Conservation (phyloP, 208 protist genomes). For the Naegleria fowleri region DNA sequence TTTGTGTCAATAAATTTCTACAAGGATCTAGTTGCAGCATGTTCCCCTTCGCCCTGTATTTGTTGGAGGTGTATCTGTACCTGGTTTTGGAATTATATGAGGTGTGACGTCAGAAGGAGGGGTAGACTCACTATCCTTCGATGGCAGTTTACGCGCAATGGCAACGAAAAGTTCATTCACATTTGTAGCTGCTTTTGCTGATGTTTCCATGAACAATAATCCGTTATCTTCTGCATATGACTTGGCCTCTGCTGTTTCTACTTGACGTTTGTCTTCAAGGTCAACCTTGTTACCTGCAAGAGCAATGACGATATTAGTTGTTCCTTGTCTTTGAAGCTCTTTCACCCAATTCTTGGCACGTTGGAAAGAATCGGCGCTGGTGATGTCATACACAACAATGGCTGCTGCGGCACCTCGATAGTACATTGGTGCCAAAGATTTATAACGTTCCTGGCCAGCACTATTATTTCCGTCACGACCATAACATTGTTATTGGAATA, state of each 20-base stretch:
- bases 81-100: neutral
- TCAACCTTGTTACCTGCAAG: constrained; percentile 99
- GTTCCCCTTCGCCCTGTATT: neutral
- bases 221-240: constrained; percentile 87
- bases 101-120: neutral
- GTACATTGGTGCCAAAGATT: constrained; percentile 81
- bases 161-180: constrained; percentile 90
- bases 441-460: constrained; percentile 69
- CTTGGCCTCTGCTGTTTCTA: constrained; percentile 86
- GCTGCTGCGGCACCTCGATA: constrained; percentile 71
- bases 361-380: neutral
- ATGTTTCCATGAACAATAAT: constrained; percentile 96
- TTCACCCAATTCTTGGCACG: constrained; percentile 46
- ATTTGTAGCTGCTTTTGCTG: constrained; percentile 92
- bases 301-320: constrained; percentile 93
- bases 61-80: neutral
- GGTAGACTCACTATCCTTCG: constrained; percentile 15
- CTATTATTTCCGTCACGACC: neutral
- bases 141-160: constrained; percentile 67
- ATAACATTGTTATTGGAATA: neutral
- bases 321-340: constrained; percentile 88
- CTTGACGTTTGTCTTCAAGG: constrained; percentile 79
- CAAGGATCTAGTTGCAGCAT: neutral
- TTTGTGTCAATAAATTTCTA: neutral
- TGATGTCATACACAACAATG: constrained; percentile 26